phyloP scores from a whole-genome alignment of 345 rosid genomes.

The Cardamine chenopodiifolia region DNA sequence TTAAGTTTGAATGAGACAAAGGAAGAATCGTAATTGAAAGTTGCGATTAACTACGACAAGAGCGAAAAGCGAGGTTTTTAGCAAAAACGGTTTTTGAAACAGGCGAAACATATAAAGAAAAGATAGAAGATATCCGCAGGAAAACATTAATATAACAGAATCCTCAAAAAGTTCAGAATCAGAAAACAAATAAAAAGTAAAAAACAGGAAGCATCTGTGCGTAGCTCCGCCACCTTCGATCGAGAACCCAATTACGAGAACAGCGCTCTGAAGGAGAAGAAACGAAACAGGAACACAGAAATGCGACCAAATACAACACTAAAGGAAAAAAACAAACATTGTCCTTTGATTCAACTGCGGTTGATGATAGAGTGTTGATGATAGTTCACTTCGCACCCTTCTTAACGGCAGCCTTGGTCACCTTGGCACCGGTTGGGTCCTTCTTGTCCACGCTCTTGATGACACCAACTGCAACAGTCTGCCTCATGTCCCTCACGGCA shows the following conservation, averaged over 20 bases:
- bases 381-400: constrained; percentile 69
- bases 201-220: neutral
- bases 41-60: too few relatives aligned
- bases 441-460: constrained; percentile 86
- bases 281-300: neutral
- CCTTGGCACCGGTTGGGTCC: constrained; percentile 80
- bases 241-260: constrained; percentile 42
- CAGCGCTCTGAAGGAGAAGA: neutral
- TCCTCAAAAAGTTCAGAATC: neutral
- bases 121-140: too few relatives aligned
- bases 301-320: neutral
- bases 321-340: neutral
- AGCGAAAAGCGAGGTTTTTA: too few relatives aligned
- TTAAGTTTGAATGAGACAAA: too few relatives aligned
- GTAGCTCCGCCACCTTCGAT: constrained; percentile 36
- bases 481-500: constrained; percentile 90
- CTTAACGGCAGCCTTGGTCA: constrained; percentile 82
- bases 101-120: too few relatives aligned
- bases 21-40: too few relatives aligned
- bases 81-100: too few relatives aligned
- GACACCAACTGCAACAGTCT: constrained; percentile 87
- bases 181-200: neutral
- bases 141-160: too few relatives aligned
- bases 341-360: neutral
- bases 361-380: neutral